These are phyloP conservation scores for Penicillium simplicissimum DNA, from an alignment of 495 filamentous ascomycete genomes.

Conservation along the genomic window DNA sequence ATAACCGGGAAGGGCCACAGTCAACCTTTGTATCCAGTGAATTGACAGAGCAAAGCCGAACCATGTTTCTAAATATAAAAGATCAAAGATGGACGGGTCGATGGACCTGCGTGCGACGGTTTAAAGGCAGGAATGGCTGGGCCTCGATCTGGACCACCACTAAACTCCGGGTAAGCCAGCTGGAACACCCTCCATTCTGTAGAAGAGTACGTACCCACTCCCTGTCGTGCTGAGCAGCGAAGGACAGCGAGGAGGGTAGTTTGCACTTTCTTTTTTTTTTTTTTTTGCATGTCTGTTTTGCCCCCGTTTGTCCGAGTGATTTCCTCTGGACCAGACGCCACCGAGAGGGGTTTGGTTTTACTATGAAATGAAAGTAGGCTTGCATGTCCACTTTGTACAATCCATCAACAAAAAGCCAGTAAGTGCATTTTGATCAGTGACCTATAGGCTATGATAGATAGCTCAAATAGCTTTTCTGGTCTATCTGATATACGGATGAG, in stretches of 20 bases:
- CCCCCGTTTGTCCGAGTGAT: neutral
- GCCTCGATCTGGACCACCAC: neutral
- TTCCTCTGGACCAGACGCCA: conserved; percentile 1
- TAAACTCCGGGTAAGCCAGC: no score
- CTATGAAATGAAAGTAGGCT: neutral
- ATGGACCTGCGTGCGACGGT: conserved; percentile 3
- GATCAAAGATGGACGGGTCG: conserved; percentile 7
- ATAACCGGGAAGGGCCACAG: neutral
- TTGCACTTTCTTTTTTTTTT: neutral
- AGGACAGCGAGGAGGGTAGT: neutral
- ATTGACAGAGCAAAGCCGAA: neutral
- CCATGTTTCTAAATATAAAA: conserved; percentile 12
- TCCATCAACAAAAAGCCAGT: neutral
- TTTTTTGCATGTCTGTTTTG: neutral
- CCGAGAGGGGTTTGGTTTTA: neutral
- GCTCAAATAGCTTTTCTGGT: no score
- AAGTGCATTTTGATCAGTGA: neutral
- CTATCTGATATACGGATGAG: neutral
- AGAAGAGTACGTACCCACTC: neutral
- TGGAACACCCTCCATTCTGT: no score
- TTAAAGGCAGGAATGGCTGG: neutral
- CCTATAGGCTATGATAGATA: neutral
- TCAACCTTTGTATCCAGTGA: neutral
- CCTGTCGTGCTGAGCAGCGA: neutral
- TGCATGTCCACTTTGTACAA: neutral